Percentiles rank a stretch among this genome's conserved stretches.
Conservation (phyloP, 805 yeast species). For the Kuraishia cidri region DNA sequence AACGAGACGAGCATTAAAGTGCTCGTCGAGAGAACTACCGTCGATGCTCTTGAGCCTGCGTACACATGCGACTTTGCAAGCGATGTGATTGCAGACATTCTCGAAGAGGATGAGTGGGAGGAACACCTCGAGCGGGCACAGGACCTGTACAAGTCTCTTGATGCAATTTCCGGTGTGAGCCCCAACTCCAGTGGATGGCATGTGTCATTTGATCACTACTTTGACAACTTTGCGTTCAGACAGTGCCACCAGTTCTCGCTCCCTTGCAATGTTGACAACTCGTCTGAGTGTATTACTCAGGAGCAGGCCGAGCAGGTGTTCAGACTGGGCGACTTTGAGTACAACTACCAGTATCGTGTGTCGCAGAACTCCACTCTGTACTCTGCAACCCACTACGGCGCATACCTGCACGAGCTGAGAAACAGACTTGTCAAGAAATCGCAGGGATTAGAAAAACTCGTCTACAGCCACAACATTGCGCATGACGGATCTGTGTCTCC, state of each 20-base stretch:
- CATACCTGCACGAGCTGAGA: constrained; percentile 25
- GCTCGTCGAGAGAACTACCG: constrained; percentile 16
- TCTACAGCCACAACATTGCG: constrained; percentile 30
- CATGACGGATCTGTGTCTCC: constrained; percentile 30
- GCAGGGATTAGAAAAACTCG: constrained; percentile 15
- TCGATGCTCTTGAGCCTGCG: constrained; percentile 27
- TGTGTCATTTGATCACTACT: constrained; percentile 26
- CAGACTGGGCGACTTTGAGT: constrained; percentile 34
- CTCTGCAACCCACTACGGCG: constrained; percentile 23
- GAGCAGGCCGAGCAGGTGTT: constrained; percentile 27
- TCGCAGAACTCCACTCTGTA: constrained; percentile 24
- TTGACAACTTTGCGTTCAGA: constrained; percentile 30
- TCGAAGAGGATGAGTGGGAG: constrained; percentile 22
- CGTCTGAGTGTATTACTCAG: constrained; percentile 14
- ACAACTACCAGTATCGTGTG: constrained; percentile 25
- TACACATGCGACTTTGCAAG: constrained; percentile 22
- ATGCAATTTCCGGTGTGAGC: constrained; percentile 17
- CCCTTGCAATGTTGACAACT: constrained; percentile 17
- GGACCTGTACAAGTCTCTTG: constrained; percentile 16
- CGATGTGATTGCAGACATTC: constrained; percentile 14
- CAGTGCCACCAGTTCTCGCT: constrained; percentile 25
- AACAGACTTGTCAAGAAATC: constrained; percentile 17
- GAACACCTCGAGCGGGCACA: constrained; percentile 22
- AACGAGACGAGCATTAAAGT: constrained; percentile 17
- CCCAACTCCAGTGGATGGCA: constrained; percentile 13